phyloP scores from a whole-genome alignment of 306 rosid genomes.

The Ziziphus jujuba region DNA sequence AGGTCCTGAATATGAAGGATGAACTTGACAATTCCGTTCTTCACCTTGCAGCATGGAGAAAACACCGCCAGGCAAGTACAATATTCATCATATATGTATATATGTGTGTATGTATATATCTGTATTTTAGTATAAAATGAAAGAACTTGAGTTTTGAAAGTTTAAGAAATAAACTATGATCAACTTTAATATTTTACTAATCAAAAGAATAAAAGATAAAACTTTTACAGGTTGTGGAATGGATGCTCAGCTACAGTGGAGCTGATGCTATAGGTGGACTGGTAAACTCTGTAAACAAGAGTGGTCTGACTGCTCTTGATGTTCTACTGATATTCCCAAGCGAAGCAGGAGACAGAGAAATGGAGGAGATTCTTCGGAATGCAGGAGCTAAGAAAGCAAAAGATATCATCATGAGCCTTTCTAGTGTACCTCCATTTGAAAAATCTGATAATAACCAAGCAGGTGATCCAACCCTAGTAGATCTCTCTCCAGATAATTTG shows the following conservation, averaged over 20 bases:
- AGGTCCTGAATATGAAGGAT: slow-evolving; percentile 15
- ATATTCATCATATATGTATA: neutral
- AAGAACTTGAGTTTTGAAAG: too few species aligned
- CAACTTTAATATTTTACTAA: too few species aligned
- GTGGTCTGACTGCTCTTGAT: slow-evolving; percentile 29
- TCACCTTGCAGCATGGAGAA: slow-evolving; percentile 38
- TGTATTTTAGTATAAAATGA: too few species aligned
- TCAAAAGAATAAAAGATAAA: neutral
- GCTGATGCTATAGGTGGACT: too few species aligned
- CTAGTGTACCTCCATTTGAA: too few species aligned
- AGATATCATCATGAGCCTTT: too few species aligned
- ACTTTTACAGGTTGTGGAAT: neutral
- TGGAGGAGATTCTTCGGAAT: slow-evolving; percentile 14
- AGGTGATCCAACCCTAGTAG: too few species aligned
- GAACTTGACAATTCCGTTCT: slow-evolving; percentile 28
- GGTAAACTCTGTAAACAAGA: slow-evolving; percentile 10
- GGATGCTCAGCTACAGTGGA: neutral
- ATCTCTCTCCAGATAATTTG: neutral
- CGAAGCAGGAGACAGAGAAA: slow-evolving; percentile 31
- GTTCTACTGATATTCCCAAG: slow-evolving; percentile 29
- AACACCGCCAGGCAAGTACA: slow-evolving; percentile 28
- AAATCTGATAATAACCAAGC: too few species aligned
- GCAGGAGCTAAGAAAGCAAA: slow-evolving; percentile 22
- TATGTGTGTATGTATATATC: too few species aligned
- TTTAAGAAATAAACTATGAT: too few species aligned